Conservation (phyloP, 495 filamentous ascomycete species). For the Peziza echinospora region DNA sequence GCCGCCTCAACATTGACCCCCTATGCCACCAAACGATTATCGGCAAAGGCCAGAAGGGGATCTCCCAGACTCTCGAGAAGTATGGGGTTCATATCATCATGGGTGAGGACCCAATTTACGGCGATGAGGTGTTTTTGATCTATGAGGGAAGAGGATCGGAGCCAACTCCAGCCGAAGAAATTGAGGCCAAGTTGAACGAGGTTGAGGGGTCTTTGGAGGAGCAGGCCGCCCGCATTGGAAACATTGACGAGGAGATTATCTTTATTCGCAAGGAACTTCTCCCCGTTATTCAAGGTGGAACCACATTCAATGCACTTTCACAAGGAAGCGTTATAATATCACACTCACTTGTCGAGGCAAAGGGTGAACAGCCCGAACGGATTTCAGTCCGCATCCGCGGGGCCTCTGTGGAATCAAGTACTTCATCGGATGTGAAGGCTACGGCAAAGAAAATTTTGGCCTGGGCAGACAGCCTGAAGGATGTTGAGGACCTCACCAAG, state of each 20-base stretch:
- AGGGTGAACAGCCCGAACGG: slow-evolving; percentile 29
- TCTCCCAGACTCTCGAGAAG: slow-evolving; percentile 9
- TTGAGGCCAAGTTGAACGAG: slow-evolving; percentile 24
- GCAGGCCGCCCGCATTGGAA: slow-evolving; percentile 47
- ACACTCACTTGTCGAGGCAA: slow-evolving; percentile 10
- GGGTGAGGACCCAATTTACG: slow-evolving; percentile 9
- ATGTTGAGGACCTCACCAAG: slow-evolving; percentile 67
- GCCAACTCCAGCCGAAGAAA: slow-evolving; percentile 7
- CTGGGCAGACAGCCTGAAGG: slow-evolving; percentile 69
- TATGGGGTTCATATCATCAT: slow-evolving; percentile 10
- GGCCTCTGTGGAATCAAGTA: too few relatives aligned
- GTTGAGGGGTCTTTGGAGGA: slow-evolving; percentile 48
- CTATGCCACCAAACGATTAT: slow-evolving; percentile 15
- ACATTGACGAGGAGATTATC: slow-evolving; percentile 41
- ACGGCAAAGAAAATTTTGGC: slow-evolving; percentile 44
- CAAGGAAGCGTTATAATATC: slow-evolving; percentile 12
- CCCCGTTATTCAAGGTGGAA: neutral
- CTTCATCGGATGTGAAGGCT: slow-evolving; percentile 40
- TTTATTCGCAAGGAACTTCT: slow-evolving; percentile 51
- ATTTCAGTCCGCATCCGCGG: slow-evolving; percentile 58
- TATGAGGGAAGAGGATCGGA: slow-evolving; percentile 21
- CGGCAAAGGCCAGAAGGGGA: slow-evolving; percentile 14
- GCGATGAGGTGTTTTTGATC: slow-evolving; percentile 20
- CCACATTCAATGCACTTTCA: slow-evolving; percentile 19
- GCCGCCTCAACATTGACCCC: slow-evolving; percentile 26